phyloP scores from a whole-genome alignment of 2,329 filamentous ascomycete genomes.

The Aspergillus melleus region DNA sequence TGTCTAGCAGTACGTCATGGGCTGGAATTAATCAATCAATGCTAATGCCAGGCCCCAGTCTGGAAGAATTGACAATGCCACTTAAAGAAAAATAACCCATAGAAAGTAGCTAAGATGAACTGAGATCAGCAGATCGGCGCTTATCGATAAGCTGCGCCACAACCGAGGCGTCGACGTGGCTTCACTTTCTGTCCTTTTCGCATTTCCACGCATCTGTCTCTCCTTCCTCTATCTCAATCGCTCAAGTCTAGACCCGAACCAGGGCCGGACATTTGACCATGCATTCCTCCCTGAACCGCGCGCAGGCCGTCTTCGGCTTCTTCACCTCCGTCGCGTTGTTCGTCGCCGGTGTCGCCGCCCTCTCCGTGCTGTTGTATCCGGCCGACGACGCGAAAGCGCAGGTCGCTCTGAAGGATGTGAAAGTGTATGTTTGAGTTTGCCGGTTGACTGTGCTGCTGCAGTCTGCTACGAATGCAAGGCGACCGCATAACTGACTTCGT shows the following conservation, averaged over 20 bases:
- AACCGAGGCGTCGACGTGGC: slow-evolving; percentile 16
- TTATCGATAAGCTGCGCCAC: slow-evolving; percentile 20
- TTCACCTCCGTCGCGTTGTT: slow-evolving; percentile 92
- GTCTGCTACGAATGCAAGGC: background rate
- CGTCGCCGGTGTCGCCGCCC: slow-evolving; percentile 75
- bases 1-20: too few species aligned
- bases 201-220: background rate
- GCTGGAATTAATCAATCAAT: too few species aligned
- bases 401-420: slow-evolving; percentile 60
- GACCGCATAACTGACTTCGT: slow-evolving; percentile 8
- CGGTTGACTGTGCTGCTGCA: too few species aligned
- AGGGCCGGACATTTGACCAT: slow-evolving; percentile 53
- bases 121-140: background rate
- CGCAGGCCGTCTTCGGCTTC: slow-evolving; percentile 95
- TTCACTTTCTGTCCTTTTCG: slow-evolving; percentile 8
- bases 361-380: slow-evolving; percentile 68
- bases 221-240: background rate
- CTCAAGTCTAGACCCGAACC: background rate
- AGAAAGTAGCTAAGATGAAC: too few species aligned
- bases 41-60: too few species aligned
- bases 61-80: too few species aligned
- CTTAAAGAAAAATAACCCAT: too few species aligned
- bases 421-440: slow-evolving; percentile 65
- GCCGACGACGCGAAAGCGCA: slow-evolving; percentile 55
- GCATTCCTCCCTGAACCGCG: slow-evolving; percentile 81